Conservation (phyloP, 2,329 filamentous ascomycete genomes). For the Penicillium sp. region DNA sequence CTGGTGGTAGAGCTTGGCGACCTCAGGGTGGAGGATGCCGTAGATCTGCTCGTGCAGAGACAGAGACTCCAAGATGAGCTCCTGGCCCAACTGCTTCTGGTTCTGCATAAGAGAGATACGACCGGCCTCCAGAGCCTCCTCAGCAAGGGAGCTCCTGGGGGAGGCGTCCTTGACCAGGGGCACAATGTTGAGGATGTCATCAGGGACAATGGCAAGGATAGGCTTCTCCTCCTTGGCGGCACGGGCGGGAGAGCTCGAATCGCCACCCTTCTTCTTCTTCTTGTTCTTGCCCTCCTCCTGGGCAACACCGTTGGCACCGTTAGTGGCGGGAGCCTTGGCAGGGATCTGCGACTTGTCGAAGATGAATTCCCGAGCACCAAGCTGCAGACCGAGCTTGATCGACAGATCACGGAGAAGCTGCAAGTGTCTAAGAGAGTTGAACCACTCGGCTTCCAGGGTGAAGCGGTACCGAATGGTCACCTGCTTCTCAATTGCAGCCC, state of each 20-base stretch:
- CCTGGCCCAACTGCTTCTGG: slow-evolving; percentile 90
- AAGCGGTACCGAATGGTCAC: slow-evolving; percentile 67
- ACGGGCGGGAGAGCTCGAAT: slow-evolving; percentile 41
- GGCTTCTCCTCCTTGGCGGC: slow-evolving; percentile 38
- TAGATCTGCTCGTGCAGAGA: slow-evolving; percentile 98
- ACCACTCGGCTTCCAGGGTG: slow-evolving; percentile 60
- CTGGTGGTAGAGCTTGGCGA: slow-evolving; percentile 88
- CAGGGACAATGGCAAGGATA: slow-evolving; percentile 65
- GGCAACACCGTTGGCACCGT: slow-evolving; percentile 23
- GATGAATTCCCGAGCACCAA: slow-evolving; percentile 67
- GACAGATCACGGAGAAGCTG: slow-evolving; percentile 84
- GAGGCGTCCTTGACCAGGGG: slow-evolving; percentile 90
- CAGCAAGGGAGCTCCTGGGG: slow-evolving; percentile 79
- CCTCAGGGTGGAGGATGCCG: slow-evolving; percentile 90
- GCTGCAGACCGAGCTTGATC: slow-evolving; percentile 79
- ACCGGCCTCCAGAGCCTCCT: slow-evolving; percentile 91
- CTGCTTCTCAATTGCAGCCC: slow-evolving; percentile 61
- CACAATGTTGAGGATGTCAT: slow-evolving; percentile 87
- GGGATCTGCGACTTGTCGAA: slow-evolving; percentile 49
- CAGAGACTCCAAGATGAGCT: slow-evolving; percentile 87
- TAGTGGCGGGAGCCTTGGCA: slow-evolving; percentile 34
- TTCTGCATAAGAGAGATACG: slow-evolving; percentile 92
- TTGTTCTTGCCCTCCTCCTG: slow-evolving; percentile 44
- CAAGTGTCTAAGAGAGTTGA: slow-evolving; percentile 58
- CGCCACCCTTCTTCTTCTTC: slow-evolving; percentile 48